Base-by-base conservation (phyloP, 108 stramenopile species). In the Epithemia pelagica region DNA sequence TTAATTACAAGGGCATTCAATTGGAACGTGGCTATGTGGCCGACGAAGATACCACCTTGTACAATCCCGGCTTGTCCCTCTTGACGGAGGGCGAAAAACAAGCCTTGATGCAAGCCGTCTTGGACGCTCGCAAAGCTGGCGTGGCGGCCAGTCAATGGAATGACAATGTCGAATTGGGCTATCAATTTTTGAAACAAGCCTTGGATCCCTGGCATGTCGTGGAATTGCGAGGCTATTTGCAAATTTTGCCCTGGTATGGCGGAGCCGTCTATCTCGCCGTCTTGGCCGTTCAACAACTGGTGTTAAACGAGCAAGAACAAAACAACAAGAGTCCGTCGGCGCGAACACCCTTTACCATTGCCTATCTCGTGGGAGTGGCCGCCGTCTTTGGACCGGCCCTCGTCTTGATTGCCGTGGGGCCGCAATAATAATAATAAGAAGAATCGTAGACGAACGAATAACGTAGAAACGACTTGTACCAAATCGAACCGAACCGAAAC, bases 31-130 rank as follows among this genome's bases (percentile, higher is more conserved):
- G 88, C 10, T 86, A 78, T 54, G 70, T 92, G 10, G 82, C 90
- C 54, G 90, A 92, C 61, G 90, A 92, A 68, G 90, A 92, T 67
- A 89, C 87, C 1, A 76, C 84, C 59, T 87, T 92, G 56, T 92
- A 92, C 84, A 92, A 92, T 76, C 90, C 90, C 2, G 90, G 88
- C 1, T 58, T 92, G 30, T 78, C 85, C 0, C 74, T 92, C 19
- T 62, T 92, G 10, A 89, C 88, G 19, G 82, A 77, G 67, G 70
- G 74, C 3, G 90, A 92, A 69, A 92, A 92, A 70, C 82, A 85
- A 65, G 79, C 84, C 0, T 61, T 92, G 59, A 78, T 87, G 15
- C 72, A 75, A 30, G 84, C 82, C 20, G 65, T 89, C 10, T 69
- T 89, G 30, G 55, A 80, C 8, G 75, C 81, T 31, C 75, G 86